These are phyloP conservation scores for Venturiaceae sp. DNA, from an alignment of 2,329 filamentous ascomycete genomes.

Conservation along the genomic window DNA sequence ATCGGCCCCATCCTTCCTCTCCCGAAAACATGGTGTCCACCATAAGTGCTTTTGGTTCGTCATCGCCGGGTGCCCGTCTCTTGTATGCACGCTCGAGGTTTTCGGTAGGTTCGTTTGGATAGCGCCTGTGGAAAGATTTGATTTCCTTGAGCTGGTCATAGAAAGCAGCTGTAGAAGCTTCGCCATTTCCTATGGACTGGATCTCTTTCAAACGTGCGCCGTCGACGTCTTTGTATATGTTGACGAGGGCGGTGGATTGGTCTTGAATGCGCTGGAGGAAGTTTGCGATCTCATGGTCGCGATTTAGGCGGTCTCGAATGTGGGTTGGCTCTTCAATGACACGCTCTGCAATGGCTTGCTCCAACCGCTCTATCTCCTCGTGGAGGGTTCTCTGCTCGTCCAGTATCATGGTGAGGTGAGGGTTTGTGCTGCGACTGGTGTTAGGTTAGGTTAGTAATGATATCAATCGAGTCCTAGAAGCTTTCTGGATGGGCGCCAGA, in stretches of 20 bases:
- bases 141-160: conserved; percentile 75
- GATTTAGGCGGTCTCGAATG: conserved; percentile 80
- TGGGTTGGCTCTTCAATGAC: conserved; percentile 71
- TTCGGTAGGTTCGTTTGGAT: conserved; percentile 90
- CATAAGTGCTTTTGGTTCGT: conserved; percentile 48
- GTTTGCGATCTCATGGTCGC: conserved; percentile 84
- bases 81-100: conserved; percentile 92
- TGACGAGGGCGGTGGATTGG: conserved; percentile 70
- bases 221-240: conserved; percentile 74
- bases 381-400: conserved; percentile 92
- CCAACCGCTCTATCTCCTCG: conserved; percentile 91
- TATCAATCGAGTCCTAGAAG: neutral
- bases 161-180: conserved; percentile 78
- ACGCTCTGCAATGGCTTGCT: conserved; percentile 87
- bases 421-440: neutral
- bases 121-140: conserved; percentile 79
- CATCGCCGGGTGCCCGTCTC: conserved; percentile 53
- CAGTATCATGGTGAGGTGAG: conserved; percentile 56
- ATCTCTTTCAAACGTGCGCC: conserved; percentile 68
- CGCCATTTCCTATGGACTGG: conserved; percentile 72
- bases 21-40: conserved; percentile 92
- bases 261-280: conserved; percentile 81
- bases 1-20: conserved; percentile 88
- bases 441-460: too few relatives aligned
- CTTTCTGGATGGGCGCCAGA: too few relatives aligned